Conservation (phyloP, 2,329 filamentous ascomycete genomes). For the Orbilia oligospora region DNA sequence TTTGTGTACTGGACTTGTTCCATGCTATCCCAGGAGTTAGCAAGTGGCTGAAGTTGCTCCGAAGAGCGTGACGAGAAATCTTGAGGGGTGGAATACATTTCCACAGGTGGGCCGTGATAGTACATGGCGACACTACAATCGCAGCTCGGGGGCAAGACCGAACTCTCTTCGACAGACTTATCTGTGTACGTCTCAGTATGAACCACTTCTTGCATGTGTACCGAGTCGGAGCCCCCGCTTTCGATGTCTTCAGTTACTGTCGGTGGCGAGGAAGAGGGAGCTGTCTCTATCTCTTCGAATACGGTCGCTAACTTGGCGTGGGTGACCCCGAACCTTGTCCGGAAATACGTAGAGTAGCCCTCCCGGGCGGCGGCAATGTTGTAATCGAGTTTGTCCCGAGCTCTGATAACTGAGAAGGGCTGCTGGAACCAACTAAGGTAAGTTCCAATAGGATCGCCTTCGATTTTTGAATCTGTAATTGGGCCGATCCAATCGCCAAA, state of each 20-base stretch:
- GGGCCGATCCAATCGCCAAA: constrained; percentile 18
- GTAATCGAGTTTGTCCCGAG: background rate
- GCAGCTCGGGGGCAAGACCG: background rate
- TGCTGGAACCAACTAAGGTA: constrained; percentile 20
- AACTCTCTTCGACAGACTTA: background rate
- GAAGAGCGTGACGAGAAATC: constrained; percentile 19
- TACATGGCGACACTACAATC: background rate
- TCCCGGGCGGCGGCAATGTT: background rate
- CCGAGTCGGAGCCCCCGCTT: background rate
- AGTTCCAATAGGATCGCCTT: constrained; percentile 20
- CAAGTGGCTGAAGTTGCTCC: constrained; percentile 5
- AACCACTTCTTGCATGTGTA: too few relatives aligned
- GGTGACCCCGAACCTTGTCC: background rate
- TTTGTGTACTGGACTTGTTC: background rate
- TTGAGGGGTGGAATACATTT: constrained; percentile 23
- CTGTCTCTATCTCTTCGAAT: background rate
- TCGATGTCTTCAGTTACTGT: background rate
- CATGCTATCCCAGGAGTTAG: constrained; percentile 19
- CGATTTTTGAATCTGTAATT: background rate
- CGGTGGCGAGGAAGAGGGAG: background rate
- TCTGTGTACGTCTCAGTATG: background rate
- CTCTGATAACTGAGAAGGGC: constrained; percentile 5
- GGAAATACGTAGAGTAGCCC: background rate
- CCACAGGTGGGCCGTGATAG: background rate
- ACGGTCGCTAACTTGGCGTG: background rate